These are phyloP conservation scores for Leptographium lundbergii DNA, from an alignment of 2,329 filamentous ascomycete species.

Conservation along the genomic window DNA sequence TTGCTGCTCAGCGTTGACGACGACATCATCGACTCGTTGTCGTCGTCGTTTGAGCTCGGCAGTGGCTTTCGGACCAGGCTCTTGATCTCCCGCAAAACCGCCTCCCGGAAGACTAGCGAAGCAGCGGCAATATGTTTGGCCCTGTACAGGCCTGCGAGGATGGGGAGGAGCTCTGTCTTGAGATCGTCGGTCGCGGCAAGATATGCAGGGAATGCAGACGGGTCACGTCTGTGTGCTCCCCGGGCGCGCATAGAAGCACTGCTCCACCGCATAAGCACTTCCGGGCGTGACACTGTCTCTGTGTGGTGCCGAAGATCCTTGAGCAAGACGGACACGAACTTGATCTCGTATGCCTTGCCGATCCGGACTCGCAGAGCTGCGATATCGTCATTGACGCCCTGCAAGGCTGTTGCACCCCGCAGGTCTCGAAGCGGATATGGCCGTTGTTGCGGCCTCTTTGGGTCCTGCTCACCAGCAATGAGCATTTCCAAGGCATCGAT, in stretches of 20 bases:
- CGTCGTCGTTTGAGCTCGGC: slow-evolving; percentile 87
- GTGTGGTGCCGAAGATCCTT: slow-evolving; percentile 72
- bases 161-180: slow-evolving; percentile 55
- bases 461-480: slow-evolving; percentile 57
- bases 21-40: slow-evolving; percentile 80
- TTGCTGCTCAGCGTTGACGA: slow-evolving; percentile 60
- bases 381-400: slow-evolving; percentile 68
- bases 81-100: slow-evolving; percentile 75
- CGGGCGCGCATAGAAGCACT: slow-evolving; percentile 60
- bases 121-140: slow-evolving; percentile 71
- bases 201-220: slow-evolving; percentile 66
- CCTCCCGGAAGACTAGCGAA: slow-evolving; percentile 72
- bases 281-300: slow-evolving; percentile 53
- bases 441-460: neutral
- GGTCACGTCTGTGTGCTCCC: slow-evolving; percentile 51
- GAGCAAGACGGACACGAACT: slow-evolving; percentile 67
- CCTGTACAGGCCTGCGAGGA: slow-evolving; percentile 67
- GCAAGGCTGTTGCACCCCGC: slow-evolving; percentile 62
- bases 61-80: slow-evolving; percentile 72
- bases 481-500: slow-evolving; percentile 70
- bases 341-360: slow-evolving; percentile 73
- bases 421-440: slow-evolving; percentile 48
- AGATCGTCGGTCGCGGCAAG: slow-evolving; percentile 59
- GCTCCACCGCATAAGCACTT: slow-evolving; percentile 78
- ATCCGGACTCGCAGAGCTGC: slow-evolving; percentile 65